Evolutionary conservation across 75 land plant genomes (phyloP), one percentile per base, ranked within the genome.

Genomic region (Selaginella moellendorffii): DNA sequence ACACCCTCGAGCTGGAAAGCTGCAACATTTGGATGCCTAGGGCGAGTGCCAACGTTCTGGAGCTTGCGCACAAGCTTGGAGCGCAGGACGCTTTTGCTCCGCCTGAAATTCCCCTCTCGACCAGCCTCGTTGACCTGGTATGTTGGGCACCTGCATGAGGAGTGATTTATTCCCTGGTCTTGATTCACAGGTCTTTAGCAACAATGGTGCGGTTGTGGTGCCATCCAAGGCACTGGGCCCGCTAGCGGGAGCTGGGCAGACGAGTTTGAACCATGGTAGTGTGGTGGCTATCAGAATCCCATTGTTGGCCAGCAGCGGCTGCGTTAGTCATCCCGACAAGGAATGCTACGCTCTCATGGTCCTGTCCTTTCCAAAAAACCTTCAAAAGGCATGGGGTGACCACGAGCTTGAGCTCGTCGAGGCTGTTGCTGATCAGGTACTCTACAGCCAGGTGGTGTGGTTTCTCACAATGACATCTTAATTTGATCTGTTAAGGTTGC

Each of bases 381-480:
- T 24, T 21, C 9, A 5, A 8, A 56, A 56, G 21, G 2, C 59
- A 8, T 56, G 19, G 19, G 5, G 25, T 56, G 59, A 19, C 8
- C 59, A 21, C 12, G 90, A 89, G 52, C 65, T 89, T 24, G 84
- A 86, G 72, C 81, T 85, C 62, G 79, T 89, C 8, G 74, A 81
- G 54, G 86, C 79, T 31, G 84, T 89, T 54, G 90, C 96, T 29
- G 96, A 89, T 69, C 96, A 89, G 74, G 74, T 71, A 66, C 52
- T 1, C 27, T 56, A 56, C n/a, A 56, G 8, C n/a, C 10, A 46
- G 10, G 51, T 46, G 10, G 10, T 18, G 51, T 46, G 18, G 51
- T 46, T 46, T 10, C 18, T 10, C 18, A 36, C 23, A 53, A 27
- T 61, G 19, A 14, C 24, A 14, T 29, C 24, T 1, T 14, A 2